Evolutionary conservation across 2,329 filamentous ascomycete species (phyloP).

Genomic region (Immersiporthe knoxdaviesiana): DNA sequence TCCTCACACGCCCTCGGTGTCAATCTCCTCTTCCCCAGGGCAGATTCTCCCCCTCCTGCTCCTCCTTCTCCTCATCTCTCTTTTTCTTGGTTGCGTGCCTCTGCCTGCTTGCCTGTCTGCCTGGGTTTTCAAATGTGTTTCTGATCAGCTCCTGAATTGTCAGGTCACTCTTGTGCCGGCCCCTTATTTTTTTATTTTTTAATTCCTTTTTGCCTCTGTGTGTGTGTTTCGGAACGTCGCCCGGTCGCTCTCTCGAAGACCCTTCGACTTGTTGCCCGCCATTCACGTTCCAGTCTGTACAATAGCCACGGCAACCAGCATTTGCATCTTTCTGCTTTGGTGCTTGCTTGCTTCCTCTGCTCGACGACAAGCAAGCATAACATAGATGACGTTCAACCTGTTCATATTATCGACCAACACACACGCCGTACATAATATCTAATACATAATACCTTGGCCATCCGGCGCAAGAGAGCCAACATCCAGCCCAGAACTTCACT

Average conservation of each 20-base stretch:
- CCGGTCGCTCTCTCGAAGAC: conserved; percentile 14
- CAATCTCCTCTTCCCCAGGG: conserved; percentile 13
- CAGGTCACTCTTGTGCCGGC: conserved; percentile 22
- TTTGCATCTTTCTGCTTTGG: conserved; percentile 5
- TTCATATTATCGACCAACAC: conserved; percentile 27
- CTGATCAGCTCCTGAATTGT: conserved; percentile 20
- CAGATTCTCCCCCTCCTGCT: conserved; percentile 7
- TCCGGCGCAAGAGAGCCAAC: conserved; percentile 28
- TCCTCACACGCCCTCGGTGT: conserved; percentile 9
- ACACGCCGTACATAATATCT: conserved; percentile 36
- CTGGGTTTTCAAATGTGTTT: conserved; percentile 19
- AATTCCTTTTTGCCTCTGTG: too few relatives aligned
- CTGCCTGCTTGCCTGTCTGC: conserved; percentile 11
- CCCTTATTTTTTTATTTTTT: conserved; percentile 19
- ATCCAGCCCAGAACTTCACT: conserved; percentile 28
- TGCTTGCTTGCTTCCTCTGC: not conserved
- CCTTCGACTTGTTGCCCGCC: not conserved
- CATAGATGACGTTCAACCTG: conserved; percentile 16
- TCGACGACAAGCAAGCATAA: not conserved
- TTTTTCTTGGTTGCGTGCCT: not conserved
- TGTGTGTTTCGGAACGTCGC: conserved; percentile 16
- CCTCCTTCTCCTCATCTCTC: conserved; percentile 11
- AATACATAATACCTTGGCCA: conserved; percentile 35
- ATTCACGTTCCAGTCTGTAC: conserved; percentile 27
- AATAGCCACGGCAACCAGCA: conserved; percentile 13